Evolutionary conservation across 1,139 yeast genomes (phyloP), one percentile per base, ranked within the genome.

Genomic region (Taphrina populina): DNA sequence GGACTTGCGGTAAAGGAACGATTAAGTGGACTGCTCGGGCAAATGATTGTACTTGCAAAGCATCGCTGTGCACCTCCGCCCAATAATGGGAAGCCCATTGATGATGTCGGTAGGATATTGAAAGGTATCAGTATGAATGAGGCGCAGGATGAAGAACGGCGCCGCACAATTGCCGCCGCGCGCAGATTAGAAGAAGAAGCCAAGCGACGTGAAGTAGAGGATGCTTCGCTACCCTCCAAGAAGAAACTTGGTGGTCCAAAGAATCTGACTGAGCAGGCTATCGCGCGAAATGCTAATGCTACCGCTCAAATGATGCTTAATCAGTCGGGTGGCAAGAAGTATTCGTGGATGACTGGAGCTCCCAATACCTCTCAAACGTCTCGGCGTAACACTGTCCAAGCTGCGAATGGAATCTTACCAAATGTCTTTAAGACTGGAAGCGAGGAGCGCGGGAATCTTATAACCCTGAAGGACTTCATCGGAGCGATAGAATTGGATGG

Each of bases 251-350:
- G 46, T 10, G 24, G 23, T 10, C 47, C 58, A 8, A 43, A 43
- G 29, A 46, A 36, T 11, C 45, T 55, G 30, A 49, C 46, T 20
- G 58, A 55, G 26, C 47, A 39, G 15, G 45, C 58, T 10, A 32
- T 49, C 7, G 54, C 53, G 19, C 41, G 58, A 19, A 55, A 55
- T 26, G 54, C 44, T 5, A 52, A 55, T 39, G 54, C 58, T 6
- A 55, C 58, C 17, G 58, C 58, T 26, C 49, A 51, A 13, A 36
- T 55, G 43, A 55, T 55, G 58, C 41, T 55, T 36, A 55, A 55
- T 39, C 49, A 39, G 2, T 43, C 53, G 15, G 58, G 58, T 2
- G 55, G 58, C 8, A 55, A 55, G 49, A 55, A 55, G 30, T 55
- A 55, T 47, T 44, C 53, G 23, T 55, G 58, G 58, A 55, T 55